Evolutionary conservation across 768 basidiomycete genomes (phyloP).

Genomic region (Gymnopilus junonius): DNA sequence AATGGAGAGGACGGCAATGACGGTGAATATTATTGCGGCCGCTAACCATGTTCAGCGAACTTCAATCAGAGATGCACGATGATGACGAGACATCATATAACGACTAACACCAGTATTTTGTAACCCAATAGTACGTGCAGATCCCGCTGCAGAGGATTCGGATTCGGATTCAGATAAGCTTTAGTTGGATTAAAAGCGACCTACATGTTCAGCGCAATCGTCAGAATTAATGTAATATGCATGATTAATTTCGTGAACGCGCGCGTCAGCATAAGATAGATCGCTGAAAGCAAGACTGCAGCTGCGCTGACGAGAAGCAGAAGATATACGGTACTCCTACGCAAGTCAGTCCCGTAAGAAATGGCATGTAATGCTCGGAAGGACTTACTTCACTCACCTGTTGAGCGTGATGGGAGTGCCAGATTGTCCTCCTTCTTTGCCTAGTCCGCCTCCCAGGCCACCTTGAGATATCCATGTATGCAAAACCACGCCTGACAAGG

Average conservation of each 20-base stretch:
- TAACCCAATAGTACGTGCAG: constrained; percentile 77
- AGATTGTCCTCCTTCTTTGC: constrained; percentile 55
- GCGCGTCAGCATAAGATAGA: constrained; percentile 73
- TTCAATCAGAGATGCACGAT: not conserved
- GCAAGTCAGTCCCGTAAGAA: not conserved
- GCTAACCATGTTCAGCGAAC: constrained; percentile 54
- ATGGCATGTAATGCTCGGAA: not conserved
- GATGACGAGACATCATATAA: not conserved
- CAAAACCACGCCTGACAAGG: constrained; percentile 67
- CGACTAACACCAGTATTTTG: constrained; percentile 66
- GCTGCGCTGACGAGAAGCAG: constrained; percentile 73
- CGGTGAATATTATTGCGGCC: constrained; percentile 83
- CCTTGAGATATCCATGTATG: constrained; percentile 63
- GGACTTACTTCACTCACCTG: constrained; percentile 38
- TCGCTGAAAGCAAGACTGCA: constrained; percentile 64
- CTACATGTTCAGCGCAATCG: constrained; percentile 67
- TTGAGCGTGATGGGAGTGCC: constrained; percentile 70
- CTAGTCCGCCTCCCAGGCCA: constrained; percentile 77
- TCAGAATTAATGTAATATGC: constrained; percentile 73
- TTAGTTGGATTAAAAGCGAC: constrained; percentile 24
- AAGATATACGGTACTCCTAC: constrained; percentile 76
- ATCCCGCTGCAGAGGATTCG: constrained; percentile 55
- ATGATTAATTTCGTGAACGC: constrained; percentile 76
- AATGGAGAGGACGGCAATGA: constrained; percentile 77
- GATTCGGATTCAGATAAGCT: not conserved